phyloP scores from a whole-genome alignment of 2,329 filamentous ascomycete genomes.

The Seiridium unicorne region DNA sequence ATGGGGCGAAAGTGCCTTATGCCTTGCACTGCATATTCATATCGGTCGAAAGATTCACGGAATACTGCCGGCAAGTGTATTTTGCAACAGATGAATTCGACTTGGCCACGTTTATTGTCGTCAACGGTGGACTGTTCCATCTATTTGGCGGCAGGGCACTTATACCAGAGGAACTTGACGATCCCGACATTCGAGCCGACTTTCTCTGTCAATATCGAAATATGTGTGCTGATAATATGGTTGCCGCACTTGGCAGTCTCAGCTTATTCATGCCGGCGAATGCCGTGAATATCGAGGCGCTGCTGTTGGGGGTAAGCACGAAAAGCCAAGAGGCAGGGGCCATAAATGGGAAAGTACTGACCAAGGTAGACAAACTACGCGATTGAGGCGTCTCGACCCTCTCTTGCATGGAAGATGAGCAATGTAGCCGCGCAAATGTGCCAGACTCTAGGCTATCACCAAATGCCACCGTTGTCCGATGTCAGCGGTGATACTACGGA shows the following conservation, averaged over 20 bases:
- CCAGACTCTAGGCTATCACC: not conserved
- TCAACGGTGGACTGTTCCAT: not conserved
- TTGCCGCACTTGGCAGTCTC: not conserved
- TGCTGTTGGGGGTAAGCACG: not conserved
- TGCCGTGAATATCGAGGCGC: not conserved
- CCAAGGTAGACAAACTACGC: not conserved
- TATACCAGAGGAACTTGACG: not conserved
- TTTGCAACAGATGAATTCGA: not conserved
- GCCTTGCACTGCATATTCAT: not conserved
- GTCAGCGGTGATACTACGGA: not conserved
- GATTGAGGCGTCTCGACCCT: not conserved
- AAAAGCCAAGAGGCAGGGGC: not conserved
- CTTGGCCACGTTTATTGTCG: not conserved
- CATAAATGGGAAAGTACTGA: not conserved
- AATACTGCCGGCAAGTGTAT: not conserved
- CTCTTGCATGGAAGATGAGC: not conserved
- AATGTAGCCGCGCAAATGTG: not conserved
- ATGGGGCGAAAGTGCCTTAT: not conserved
- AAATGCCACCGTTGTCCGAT: not conserved
- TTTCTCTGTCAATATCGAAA: not conserved
- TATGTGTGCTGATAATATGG: not conserved
- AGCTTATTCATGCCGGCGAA: not conserved
- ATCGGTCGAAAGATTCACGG: not conserved
- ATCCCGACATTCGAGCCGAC: not conserved
- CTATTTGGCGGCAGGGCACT: not conserved